These are phyloP conservation scores for Cairneyella variabilis DNA, from an alignment of 495 filamentous ascomycete genomes.

Conservation along the genomic window DNA sequence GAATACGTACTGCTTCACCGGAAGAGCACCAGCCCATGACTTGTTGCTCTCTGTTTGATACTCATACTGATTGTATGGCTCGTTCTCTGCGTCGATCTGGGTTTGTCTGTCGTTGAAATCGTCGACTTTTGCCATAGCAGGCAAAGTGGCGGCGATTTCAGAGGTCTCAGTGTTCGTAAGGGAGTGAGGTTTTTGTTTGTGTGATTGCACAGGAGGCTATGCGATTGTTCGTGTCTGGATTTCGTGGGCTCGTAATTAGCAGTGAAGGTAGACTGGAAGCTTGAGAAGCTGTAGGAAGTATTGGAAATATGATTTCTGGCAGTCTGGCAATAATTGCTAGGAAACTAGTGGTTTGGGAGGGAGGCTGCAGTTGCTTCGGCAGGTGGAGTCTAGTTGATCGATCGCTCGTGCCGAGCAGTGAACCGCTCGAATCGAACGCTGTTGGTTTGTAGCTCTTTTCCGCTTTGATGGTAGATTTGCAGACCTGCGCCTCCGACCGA, in stretches of 20 bases:
- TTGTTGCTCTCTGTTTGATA: constrained; percentile 84
- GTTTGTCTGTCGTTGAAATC: constrained; percentile 56
- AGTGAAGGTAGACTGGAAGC: not conserved
- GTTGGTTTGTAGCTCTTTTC: too few species aligned
- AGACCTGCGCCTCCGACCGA: not conserved
- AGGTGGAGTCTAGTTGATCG: not conserved
- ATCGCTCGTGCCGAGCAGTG: not conserved
- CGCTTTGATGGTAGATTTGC: not conserved
- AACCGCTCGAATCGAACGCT: too few species aligned
- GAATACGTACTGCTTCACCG: constrained; percentile 75
- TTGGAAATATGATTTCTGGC: not conserved
- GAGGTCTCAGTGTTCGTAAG: not conserved
- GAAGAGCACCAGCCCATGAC: constrained; percentile 94
- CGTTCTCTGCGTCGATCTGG: constrained; percentile 46
- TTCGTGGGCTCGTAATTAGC: not conserved
- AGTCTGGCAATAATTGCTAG: too few species aligned
- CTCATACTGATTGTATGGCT: constrained; percentile 61
- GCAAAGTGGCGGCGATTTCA: constrained; percentile 31
- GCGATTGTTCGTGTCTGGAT: not conserved
- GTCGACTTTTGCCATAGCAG: constrained; percentile 55
- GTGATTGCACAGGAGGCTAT: not conserved
- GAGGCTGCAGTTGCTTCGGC: not conserved
- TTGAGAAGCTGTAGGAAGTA: not conserved
- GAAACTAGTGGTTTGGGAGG: not conserved
- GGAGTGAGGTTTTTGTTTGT: not conserved